Evolutionary conservation across 331 rosid species (phyloP), one percentile per base, ranked within the genome.

Genomic region (Quercus phellos): DNA sequence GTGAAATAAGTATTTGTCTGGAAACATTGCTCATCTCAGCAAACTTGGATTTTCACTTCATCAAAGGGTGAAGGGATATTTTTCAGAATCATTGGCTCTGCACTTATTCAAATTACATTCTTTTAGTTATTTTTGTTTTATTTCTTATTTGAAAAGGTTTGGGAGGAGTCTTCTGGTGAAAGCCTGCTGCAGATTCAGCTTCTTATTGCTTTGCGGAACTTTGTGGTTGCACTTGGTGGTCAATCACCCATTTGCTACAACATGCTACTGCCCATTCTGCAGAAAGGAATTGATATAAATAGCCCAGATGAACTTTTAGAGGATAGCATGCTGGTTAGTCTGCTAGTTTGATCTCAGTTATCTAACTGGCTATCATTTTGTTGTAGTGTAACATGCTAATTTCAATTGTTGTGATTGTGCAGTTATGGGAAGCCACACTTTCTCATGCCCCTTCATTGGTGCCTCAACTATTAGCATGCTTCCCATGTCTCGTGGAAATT

Each of bases 351-450:
- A 32, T 69, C 66, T 71, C 74, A 55, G 32, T 56, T 55, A 38
- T 77, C 30, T 75, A 60, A 72, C 63, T 54, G 51, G 38, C 51
- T 73, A 53, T 43, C 17, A 38, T 72, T 66, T 54, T 78, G 21
- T 74, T 73, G 50, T 74, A 34, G 53, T 30, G 29, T 84, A 60
- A n/a, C 27, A 43, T 38, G 55, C 87, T 86, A 80, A 82, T 43
- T 12, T 66, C 13, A 55, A 74, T 43, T 60, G 58, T 74, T 83
- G 74, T 87, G 58, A 73, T 78, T 77, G 74, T 85, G 85, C 96
- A 94, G 99, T 85, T 94, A 82, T 94, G 98, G 99, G 99, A 94
- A 84, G 96, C 97, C 66, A 91, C 99, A 56, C 97, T 94, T 70
- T 90, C 95, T 76, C 93, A 91, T 68, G 98, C 98, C 75, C 96